Evolutionary conservation across 176 grass and related monocot species (phyloP).

Genomic region (Juncus effusus): DNA sequence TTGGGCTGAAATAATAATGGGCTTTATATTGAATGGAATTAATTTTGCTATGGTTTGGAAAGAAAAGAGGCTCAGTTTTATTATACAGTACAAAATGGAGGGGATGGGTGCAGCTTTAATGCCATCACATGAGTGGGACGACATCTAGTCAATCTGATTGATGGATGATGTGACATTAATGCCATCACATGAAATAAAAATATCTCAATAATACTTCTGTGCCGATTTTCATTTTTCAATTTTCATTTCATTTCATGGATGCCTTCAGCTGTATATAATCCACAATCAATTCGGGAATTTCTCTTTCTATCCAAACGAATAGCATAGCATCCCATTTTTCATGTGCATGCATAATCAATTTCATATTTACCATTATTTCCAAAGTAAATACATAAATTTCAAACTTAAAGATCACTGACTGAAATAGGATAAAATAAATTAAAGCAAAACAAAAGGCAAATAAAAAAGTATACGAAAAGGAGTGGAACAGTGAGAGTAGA

Average conservation of each 20-base stretch:
- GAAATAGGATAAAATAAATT: neutral
- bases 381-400: neutral
- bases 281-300: too few species aligned
- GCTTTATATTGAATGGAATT: too few species aligned
- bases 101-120: neutral
- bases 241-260: neutral
- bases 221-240: neutral
- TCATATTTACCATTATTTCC: neutral
- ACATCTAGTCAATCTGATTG: constrained; percentile 28
- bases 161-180: constrained; percentile 33
- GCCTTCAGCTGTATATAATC: neutral
- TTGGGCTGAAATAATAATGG: too few species aligned
- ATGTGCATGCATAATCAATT: neutral
- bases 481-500: constrained; percentile 20
- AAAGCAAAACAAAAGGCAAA: neutral
- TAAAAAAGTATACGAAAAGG: constrained; percentile 12
- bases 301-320: constrained; percentile 4
- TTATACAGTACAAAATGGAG: neutral
- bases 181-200: constrained; percentile 18
- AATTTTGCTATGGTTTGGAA: neutral
- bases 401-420: neutral
- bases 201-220: neutral
- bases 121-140: constrained; percentile 17
- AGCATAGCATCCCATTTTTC: neutral
- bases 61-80: neutral